phyloP scores from a whole-genome alignment of 371 early-diverging fungal species.

The Mucor ambiguus region DNA sequence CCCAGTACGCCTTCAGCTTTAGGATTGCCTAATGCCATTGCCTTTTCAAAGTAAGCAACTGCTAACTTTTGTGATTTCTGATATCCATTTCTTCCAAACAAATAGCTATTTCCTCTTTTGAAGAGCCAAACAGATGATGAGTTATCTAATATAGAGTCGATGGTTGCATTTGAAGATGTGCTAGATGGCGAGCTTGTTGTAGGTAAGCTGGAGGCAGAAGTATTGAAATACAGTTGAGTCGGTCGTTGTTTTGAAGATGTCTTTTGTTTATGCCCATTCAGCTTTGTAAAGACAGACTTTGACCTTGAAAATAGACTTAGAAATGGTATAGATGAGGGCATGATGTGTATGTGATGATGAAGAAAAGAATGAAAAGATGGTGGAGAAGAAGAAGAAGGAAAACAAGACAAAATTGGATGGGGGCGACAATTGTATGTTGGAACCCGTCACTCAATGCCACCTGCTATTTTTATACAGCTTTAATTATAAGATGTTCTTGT shows the following conservation, averaged over 20 bases:
- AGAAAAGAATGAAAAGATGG: constrained; percentile 14
- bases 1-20: constrained; percentile 55
- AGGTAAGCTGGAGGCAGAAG: constrained; percentile 4
- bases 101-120: constrained; percentile 42
- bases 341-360: constrained; percentile 1
- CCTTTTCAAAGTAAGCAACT: constrained; percentile 42
- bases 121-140: constrained; percentile 20
- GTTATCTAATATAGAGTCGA: neutral
- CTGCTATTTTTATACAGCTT: neutral
- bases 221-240: constrained; percentile 1
- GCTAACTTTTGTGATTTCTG: constrained; percentile 42
- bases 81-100: constrained; percentile 57
- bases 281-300: constrained; percentile 20
- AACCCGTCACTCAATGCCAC: neutral
- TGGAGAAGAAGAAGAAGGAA: constrained; percentile 10
- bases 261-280: constrained; percentile 7
- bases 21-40: constrained; percentile 41
- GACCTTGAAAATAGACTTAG: constrained; percentile 20
- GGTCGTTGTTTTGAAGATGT: neutral
- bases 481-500: neutral
- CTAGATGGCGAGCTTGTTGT: neutral
- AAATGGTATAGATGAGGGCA: constrained; percentile 17
- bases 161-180: neutral
- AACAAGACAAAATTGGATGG: neutral
- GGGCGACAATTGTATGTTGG: neutral